Percentiles rank a stretch among this genome's conserved stretches.
Conservation (phyloP, 805 yeast species). For the Pichia paraexigua region DNA sequence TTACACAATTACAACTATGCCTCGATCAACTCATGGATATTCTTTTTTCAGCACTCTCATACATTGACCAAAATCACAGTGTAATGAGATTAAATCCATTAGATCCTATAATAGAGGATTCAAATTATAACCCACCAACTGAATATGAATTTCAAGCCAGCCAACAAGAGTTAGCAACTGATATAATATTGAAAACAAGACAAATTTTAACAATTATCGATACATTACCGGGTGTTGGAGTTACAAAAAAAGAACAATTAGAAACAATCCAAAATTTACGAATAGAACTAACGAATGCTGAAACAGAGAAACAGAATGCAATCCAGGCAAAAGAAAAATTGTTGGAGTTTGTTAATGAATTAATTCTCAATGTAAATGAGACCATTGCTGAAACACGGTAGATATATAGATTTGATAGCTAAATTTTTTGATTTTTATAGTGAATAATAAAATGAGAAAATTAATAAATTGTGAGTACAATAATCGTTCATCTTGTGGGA, state of each 20-base stretch:
- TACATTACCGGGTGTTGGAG: constrained; percentile 89
- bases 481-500: no score
- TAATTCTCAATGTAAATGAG: constrained; percentile 52
- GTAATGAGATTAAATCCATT: constrained; percentile 39
- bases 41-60: constrained; percentile 69
- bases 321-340: constrained; percentile 58
- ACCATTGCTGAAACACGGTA: constrained; percentile 42
- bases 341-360: constrained; percentile 51
- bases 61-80: constrained; percentile 70
- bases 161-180: constrained; percentile 72
- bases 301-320: constrained; percentile 47
- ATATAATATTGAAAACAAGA: constrained; percentile 74
- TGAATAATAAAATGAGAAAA: not conserved
- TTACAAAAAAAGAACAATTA: constrained; percentile 67
- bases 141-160: constrained; percentile 35
- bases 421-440: not conserved
- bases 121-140: constrained; percentile 41
- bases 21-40: constrained; percentile 77
- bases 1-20: constrained; percentile 85
- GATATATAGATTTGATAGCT: not conserved
- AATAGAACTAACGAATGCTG: constrained; percentile 51
- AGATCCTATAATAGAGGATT: constrained; percentile 56
- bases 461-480: not conserved
- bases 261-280: constrained; percentile 54
- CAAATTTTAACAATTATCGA: constrained; percentile 83